Evolutionary conservation across 495 filamentous ascomycete genomes (phyloP), one percentile per base, ranked within the genome.

Genomic region (Chaetomidium leptoderma): DNA sequence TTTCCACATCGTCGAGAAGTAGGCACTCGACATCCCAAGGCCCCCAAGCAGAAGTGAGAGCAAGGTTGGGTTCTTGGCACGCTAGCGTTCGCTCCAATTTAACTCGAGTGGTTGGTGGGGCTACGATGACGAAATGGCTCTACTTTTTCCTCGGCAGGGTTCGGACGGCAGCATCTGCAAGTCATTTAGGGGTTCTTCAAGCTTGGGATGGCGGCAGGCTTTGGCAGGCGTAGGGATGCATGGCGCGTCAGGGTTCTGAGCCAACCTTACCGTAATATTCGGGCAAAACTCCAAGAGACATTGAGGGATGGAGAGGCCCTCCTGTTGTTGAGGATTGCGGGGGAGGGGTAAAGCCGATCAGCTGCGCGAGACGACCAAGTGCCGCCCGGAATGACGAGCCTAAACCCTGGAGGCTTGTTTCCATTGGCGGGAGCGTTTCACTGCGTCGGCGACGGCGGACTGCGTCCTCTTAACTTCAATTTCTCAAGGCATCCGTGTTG

Each of bases 261-360:
- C n/a, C n/a, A n/a, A n/a, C n/a, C n/a, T n/a, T n/a, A n/a, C n/a
- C n/a, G n/a, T n/a, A n/a, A n/a, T n/a, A n/a, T n/a, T n/a, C 30
- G 30, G 30, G 30, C 30, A 32, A 37, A n/a, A n/a, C n/a, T n/a
- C n/a, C 21, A 43, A 23, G 8, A n/a, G 14, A 14, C 14, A 13
- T 24, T n/a, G 6, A 14, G 19, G 19, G 19, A 24, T 21, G n/a
- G n/a, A n/a, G n/a, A n/a, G n/a, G n/a, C n/a, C n/a, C n/a, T n/a
- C n/a, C n/a, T n/a, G 19, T 19, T 14, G 21, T 9, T 43, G 14
- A 10, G 11, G 16, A 16, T 24, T 45, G 48, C 57, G 49, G 57
- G 49, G 49, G 57, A 60, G 58, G 58, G 58, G 58, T 50, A 42
- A 36, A 39, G 35, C 48, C 35, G 42, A 54, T 59, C 57, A 54